phyloP scores from a whole-genome alignment of 768 basidiomycete genomes.

The Termitomyces eurrhizus region DNA sequence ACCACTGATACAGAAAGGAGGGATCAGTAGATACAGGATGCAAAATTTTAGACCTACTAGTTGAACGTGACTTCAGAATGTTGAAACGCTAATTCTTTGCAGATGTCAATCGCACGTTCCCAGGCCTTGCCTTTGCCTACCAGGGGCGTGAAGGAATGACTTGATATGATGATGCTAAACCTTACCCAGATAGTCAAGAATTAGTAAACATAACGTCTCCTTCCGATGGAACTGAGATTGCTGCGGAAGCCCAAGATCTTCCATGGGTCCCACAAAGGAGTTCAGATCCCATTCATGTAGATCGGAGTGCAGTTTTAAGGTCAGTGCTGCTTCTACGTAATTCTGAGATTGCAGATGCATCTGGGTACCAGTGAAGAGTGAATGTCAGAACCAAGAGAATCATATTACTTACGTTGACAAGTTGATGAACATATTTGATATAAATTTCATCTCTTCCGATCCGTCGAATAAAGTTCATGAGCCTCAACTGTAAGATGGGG shows the following conservation, averaged over 20 bases:
- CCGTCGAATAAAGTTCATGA: constrained; percentile 92
- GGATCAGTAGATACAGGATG: not conserved
- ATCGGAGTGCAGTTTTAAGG: constrained; percentile 91
- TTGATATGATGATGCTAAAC: constrained; percentile 2
- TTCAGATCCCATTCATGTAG: constrained; percentile 88
- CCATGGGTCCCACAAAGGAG: constrained; percentile 80
- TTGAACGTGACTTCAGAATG: constrained; percentile 90
- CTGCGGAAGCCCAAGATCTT: constrained; percentile 83
- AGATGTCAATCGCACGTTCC: constrained; percentile 91
- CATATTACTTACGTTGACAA: constrained; percentile 67
- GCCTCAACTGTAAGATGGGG: constrained; percentile 50
- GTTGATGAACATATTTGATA: constrained; percentile 93
- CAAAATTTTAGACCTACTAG: constrained; percentile 50
- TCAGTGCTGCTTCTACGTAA: constrained; percentile 90
- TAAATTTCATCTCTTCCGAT: constrained; percentile 93
- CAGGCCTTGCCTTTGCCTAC: constrained; percentile 95
- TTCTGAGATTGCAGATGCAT: constrained; percentile 89
- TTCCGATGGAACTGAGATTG: constrained; percentile 94
- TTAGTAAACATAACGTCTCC: constrained; percentile 86
- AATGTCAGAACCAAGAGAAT: constrained; percentile 1
- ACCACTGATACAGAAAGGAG: constrained; percentile 37
- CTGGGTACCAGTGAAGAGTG: constrained; percentile 34
- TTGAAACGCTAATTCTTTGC: constrained; percentile 86
- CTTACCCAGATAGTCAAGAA: constrained; percentile 88
- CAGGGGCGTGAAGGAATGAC: not conserved